These are phyloP conservation scores for Croton laevigatus DNA, from an alignment of 441 rosid species.

Conservation along the genomic window DNA sequence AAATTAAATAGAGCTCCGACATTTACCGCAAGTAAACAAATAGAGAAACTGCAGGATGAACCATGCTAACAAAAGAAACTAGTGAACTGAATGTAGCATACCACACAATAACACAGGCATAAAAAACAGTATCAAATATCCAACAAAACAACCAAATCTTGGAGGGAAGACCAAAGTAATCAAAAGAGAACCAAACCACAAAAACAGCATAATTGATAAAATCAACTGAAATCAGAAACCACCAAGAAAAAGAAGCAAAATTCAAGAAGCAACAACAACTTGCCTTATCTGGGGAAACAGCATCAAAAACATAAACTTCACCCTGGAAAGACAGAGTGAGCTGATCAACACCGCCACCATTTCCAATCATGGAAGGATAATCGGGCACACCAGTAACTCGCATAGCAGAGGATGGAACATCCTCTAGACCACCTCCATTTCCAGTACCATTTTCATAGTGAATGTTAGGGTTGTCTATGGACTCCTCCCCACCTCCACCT, in stretches of 20 bases:
- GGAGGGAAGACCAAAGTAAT: neutral
- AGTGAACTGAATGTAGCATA: neutral
- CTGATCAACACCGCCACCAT: conserved; percentile 49
- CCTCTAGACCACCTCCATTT: conserved; percentile 25
- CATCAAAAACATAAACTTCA: conserved; percentile 80
- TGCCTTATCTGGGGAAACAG: conserved; percentile 84
- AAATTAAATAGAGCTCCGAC: neutral
- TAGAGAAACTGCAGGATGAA: neutral
- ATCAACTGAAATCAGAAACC: conserved; percentile 2
- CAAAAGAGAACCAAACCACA: neutral
- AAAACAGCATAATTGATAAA: conserved; percentile 6
- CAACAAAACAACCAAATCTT: neutral
- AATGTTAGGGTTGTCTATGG: conserved; percentile 32
- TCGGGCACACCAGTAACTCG: conserved; percentile 26
- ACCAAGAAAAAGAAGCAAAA: neutral
- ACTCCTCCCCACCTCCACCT: conserved; percentile 30
- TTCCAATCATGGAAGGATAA: conserved; percentile 23
- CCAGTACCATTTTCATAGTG: conserved; percentile 29
- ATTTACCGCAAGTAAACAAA: neutral
- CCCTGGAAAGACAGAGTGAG: conserved; percentile 86
- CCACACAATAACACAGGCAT: neutral
- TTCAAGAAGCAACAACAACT: neutral
- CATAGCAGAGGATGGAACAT: conserved; percentile 25
- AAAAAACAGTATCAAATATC: neutral
- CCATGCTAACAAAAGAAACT: neutral